These are phyloP conservation scores for Grammothele lineata DNA, from an alignment of 768 basidiomycete genomes.

Conservation along the genomic window DNA sequence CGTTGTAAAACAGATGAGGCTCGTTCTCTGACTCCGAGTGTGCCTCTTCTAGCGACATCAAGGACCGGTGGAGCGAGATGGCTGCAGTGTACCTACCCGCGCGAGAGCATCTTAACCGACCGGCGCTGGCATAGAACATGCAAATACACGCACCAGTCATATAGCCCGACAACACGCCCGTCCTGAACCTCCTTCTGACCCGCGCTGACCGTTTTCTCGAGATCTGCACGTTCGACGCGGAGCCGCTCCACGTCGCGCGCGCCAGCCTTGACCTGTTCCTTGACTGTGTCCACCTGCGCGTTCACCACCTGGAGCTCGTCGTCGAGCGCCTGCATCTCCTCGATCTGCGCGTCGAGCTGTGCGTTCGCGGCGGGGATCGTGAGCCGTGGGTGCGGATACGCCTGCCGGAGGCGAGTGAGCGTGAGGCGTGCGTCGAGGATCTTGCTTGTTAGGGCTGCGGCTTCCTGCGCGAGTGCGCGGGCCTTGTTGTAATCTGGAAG, in stretches of 20 bases:
- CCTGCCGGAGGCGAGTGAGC: slow-evolving; percentile 74
- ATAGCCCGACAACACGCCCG: slow-evolving; percentile 55
- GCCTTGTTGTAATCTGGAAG: slow-evolving; percentile 62
- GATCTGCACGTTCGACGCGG: slow-evolving; percentile 58
- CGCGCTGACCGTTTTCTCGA: slow-evolving; percentile 62
- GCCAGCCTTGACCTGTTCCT: slow-evolving; percentile 56
- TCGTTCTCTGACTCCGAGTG: slow-evolving; percentile 71
- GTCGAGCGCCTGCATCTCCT: slow-evolving; percentile 71
- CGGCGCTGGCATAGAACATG: neutral
- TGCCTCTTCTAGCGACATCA: slow-evolving; percentile 57
- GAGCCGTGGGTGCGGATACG: slow-evolving; percentile 74
- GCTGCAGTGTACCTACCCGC: slow-evolving; percentile 64
- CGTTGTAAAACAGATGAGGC: slow-evolving; percentile 61
- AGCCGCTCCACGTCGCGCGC: slow-evolving; percentile 54
- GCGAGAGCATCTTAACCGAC: no score
- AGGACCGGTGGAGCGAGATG: slow-evolving; percentile 56
- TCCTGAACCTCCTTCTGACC: slow-evolving; percentile 55
- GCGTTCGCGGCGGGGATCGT: slow-evolving; percentile 73
- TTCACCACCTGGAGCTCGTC: slow-evolving; percentile 58
- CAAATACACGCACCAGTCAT: slow-evolving; percentile 51
- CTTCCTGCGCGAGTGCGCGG: slow-evolving; percentile 47
- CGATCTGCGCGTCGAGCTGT: slow-evolving; percentile 71
- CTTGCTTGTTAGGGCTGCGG: slow-evolving; percentile 60
- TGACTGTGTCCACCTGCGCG: slow-evolving; percentile 46
- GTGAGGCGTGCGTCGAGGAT: slow-evolving; percentile 82